Evolutionary conservation across 805 yeast species (phyloP).

Genomic region (Saccharomyces kudriavzevii): DNA sequence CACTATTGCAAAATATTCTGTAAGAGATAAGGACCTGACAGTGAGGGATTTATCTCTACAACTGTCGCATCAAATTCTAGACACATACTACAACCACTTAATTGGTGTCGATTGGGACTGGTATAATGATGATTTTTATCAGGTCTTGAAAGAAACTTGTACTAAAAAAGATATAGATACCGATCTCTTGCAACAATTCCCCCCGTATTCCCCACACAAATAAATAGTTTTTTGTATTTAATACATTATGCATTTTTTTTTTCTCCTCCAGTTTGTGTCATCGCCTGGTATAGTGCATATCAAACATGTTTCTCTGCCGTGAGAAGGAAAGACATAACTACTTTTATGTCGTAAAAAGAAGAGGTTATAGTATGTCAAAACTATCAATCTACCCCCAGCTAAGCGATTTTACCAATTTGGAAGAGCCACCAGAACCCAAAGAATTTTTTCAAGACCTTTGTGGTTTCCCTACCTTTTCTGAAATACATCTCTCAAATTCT

Average conservation of each 20-base stretch:
- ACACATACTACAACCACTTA: not conserved
- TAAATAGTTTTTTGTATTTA: not conserved
- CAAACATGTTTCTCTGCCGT: not conserved
- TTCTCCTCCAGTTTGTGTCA: not conserved
- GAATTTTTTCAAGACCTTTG: not conserved
- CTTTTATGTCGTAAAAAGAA: too few relatives aligned
- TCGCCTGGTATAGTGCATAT: not conserved
- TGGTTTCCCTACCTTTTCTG: not conserved
- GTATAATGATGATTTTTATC: not conserved
- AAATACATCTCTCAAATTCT: not conserved
- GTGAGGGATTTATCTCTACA: slow-evolving; percentile 1
- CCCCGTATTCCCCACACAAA: not conserved
- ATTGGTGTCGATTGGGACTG: not conserved
- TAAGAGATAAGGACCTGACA: slow-evolving; percentile 8
- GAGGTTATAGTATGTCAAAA: not conserved
- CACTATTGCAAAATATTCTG: slow-evolving; percentile 7
- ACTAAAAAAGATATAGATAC: slow-evolving; percentile 2
- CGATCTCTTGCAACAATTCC: not conserved
- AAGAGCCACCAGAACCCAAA: not conserved
- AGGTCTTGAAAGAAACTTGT: not conserved
- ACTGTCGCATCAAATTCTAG: not conserved
- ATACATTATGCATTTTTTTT: not conserved
- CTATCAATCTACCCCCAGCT: not conserved
- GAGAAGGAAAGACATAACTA: too few relatives aligned
- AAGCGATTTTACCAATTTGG: not conserved